phyloP scores from a whole-genome alignment of 2,329 filamentous ascomycete genomes.

The Metarhizium sp. region DNA sequence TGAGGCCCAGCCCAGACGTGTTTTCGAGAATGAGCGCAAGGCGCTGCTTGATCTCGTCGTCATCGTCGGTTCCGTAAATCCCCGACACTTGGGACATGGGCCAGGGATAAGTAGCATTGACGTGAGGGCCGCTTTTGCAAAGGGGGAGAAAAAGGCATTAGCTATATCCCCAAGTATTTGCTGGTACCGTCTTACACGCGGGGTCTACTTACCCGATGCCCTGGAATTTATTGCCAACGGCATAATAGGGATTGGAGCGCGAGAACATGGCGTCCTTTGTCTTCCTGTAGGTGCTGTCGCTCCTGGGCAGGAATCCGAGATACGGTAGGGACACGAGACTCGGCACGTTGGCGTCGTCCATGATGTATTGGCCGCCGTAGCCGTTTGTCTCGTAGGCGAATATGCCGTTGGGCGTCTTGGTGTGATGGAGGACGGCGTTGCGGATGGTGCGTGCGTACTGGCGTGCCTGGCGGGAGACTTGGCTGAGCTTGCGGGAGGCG shows the following conservation, averaged over 20 bases:
- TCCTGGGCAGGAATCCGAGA: slow-evolving; percentile 47
- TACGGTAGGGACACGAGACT: slow-evolving; percentile 57
- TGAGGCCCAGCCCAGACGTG: slow-evolving; percentile 31
- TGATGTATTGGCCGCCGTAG: slow-evolving; percentile 55
- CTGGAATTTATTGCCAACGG: slow-evolving; percentile 12
- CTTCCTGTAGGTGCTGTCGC: slow-evolving; percentile 63
- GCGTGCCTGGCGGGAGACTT: slow-evolving; percentile 39
- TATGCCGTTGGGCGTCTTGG: slow-evolving; percentile 40
- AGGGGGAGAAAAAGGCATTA: too few relatives aligned
- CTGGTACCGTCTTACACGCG: too few relatives aligned
- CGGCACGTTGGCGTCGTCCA: slow-evolving; percentile 67
- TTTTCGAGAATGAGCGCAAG: slow-evolving; percentile 29
- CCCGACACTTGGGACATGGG: slow-evolving; percentile 47
- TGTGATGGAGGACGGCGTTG: slow-evolving; percentile 54
- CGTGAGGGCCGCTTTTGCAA: slow-evolving; percentile 43
- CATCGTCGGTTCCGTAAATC: slow-evolving; percentile 35
- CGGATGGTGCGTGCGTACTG: slow-evolving; percentile 47
- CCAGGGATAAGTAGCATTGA: slow-evolving; percentile 51
- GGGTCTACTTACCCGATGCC: slow-evolving; percentile 16
- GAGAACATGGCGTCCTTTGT: slow-evolving; percentile 71
- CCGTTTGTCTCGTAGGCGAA: slow-evolving; percentile 74
- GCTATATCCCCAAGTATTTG: too few relatives aligned
- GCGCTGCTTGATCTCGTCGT: slow-evolving; percentile 25
- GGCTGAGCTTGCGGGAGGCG: slow-evolving; percentile 58
- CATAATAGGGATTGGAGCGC: slow-evolving; percentile 69